phyloP scores from a whole-genome alignment of 306 rosid species.

The Hippophae gyantsensis region DNA sequence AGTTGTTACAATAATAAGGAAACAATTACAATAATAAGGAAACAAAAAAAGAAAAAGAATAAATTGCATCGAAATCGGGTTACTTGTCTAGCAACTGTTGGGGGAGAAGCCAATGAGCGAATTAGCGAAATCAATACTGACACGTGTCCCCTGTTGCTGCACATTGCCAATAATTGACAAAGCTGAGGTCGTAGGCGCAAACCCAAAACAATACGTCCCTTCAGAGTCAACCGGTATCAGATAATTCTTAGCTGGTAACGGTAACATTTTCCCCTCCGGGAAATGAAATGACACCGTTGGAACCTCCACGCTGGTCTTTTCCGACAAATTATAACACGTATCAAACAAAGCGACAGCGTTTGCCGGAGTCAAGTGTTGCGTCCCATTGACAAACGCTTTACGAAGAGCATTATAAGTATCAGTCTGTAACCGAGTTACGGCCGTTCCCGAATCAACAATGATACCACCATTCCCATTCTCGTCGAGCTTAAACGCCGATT shows the following conservation, averaged over 20 bases:
- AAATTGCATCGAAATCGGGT: too few relatives aligned
- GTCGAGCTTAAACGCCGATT: slow-evolving; percentile 34
- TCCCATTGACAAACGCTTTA: slow-evolving; percentile 43
- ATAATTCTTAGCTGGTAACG: slow-evolving; percentile 70
- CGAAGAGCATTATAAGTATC: slow-evolving; percentile 48
- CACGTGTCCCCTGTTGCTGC: slow-evolving; percentile 97
- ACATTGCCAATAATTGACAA: slow-evolving; percentile 73
- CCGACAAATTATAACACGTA: slow-evolving; percentile 72
- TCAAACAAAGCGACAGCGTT: slow-evolving; percentile 56
- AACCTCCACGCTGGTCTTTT: slow-evolving; percentile 53
- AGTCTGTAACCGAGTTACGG: slow-evolving; percentile 62
- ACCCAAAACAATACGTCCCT: slow-evolving; percentile 81
- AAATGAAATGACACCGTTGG: slow-evolving; percentile 76
- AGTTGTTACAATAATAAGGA: too few relatives aligned
- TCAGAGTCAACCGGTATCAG: slow-evolving; percentile 73
- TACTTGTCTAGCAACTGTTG: slow-evolving; percentile 28
- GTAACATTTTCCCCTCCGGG: slow-evolving; percentile 36
- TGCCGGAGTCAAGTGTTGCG: slow-evolving; percentile 24
- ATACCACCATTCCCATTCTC: slow-evolving; percentile 51
- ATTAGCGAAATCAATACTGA: slow-evolving; percentile 45
- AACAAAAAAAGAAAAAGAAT: too few relatives aligned
- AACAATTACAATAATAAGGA: too few relatives aligned
- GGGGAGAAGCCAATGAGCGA: slow-evolving; percentile 56
- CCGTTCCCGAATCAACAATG: slow-evolving; percentile 89
- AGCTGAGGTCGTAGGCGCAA: slow-evolving; percentile 57